Evolutionary conservation across 108 stramenopile species (phyloP), one percentile per base, ranked within the genome.

Genomic region (Discostella pseudostelligera): DNA sequence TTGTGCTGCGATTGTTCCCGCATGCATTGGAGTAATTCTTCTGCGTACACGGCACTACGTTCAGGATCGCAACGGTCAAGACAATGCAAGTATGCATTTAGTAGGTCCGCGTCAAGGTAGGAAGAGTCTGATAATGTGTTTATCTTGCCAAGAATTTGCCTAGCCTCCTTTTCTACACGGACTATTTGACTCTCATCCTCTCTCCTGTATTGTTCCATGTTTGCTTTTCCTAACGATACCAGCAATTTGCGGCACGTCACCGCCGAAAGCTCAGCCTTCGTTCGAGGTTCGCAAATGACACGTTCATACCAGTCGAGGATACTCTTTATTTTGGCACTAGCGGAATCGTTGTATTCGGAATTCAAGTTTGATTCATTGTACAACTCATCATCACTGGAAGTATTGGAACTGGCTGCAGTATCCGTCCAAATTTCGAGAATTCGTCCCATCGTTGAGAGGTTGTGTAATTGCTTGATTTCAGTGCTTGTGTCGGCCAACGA

Each of bases 31-130:
- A 83, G 68, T 53, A 91, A 59, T 16, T 24, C 70, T 45, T 78
- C 70, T 1, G 87, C 87, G 39, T 21, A 55, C n/a, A 21, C 28
- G 4, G 83, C 80, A 35, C 78, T 56, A 5, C 54, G 39, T 12
- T n/a, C 22, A 29, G 81, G 62, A 53, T 62, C 50, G 13, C 22
- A 35, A 11, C 72, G 79, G 48, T 75, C 71, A 8, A 88, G 56
- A 58, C 89, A 91, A 19, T 71, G 43, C n/a, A 91, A 67, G 47
- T 83, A 88, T n/a, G 59, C 82, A 17, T 78, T 82, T 59, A 81
- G 82, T 22, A 81, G 70, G 46, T 81, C 78, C n/a, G 80, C 69
- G 72, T 86, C 46, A 4, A 64, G 14, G 17, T 64, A 44, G 11
- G 68, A 70, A 19, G 69, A 11, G 14, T 57, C 35, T 62, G 68